Evolutionary conservation across 192 early-diverging fungal species (phyloP).

Genomic region (Fimicolochytrium jonesii): DNA sequence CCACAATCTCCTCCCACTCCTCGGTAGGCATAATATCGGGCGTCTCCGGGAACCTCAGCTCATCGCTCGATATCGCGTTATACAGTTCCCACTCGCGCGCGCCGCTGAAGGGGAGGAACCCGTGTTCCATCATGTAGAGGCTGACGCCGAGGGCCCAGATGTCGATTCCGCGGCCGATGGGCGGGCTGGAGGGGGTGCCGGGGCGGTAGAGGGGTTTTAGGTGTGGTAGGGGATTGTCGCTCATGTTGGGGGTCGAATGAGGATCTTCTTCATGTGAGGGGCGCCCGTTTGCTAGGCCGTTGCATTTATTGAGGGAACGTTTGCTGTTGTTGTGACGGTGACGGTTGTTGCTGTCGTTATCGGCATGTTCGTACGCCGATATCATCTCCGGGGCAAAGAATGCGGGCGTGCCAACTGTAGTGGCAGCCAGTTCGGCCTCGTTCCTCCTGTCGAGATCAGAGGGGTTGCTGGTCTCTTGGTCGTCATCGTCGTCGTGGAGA

Average conservation of each 20-base stretch:
- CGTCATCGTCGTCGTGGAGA: conserved; percentile 12
- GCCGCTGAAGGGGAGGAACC: conserved; percentile 87
- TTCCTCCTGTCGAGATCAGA: conserved; percentile 33
- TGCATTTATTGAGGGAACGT: too few relatives aligned
- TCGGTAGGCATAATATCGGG: conserved; percentile 47
- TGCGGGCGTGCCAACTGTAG: conserved; percentile 91
- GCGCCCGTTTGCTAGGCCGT: too few relatives aligned
- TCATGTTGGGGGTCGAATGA: too few relatives aligned
- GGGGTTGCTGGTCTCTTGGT: not conserved
- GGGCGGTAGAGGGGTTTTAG: not conserved
- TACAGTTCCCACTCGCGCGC: conserved; percentile 96
- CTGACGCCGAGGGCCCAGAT: conserved; percentile 98
- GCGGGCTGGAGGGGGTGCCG: not conserved
- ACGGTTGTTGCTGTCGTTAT: not conserved
- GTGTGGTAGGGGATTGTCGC: not conserved
- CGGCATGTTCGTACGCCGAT: not conserved
- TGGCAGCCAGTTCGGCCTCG: conserved; percentile 87
- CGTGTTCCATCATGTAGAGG: conserved; percentile 90
- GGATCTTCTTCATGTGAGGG: too few relatives aligned
- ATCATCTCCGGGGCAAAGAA: conserved; percentile 95
- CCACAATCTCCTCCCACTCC: too few relatives aligned
- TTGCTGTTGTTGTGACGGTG: not conserved
- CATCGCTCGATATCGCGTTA: conserved; percentile 76
- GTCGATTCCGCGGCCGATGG: conserved; percentile 78
- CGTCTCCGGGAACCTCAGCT: conserved; percentile 45